Evolutionary conservation across 1,284 basidiomycete genomes (phyloP).

Genomic region (Moesziomyces antarcticus): DNA sequence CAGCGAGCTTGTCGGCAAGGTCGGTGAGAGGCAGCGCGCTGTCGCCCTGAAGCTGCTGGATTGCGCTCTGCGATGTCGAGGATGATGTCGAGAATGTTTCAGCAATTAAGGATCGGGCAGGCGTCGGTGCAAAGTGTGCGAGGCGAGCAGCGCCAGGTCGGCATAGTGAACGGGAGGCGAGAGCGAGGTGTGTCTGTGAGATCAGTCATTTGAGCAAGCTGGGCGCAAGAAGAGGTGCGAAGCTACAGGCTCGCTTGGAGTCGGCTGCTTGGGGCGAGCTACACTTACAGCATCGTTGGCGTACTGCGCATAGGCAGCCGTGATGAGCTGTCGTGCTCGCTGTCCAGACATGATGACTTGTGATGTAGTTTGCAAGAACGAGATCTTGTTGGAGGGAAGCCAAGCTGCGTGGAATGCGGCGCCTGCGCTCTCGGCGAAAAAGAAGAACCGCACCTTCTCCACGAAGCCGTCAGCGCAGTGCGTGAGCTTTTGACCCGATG

Average conservation of each 20-base stretch:
- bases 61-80: constrained; percentile 30
- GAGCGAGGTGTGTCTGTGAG: constrained; percentile 31
- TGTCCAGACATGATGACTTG: constrained; percentile 35
- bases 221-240: constrained; percentile 1
- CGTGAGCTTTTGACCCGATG: neutral
- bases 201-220: constrained; percentile 45
- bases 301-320: constrained; percentile 50
- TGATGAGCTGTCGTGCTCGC: constrained; percentile 48
- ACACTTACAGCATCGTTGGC: constrained; percentile 49
- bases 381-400: neutral
- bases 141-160: constrained; percentile 3
- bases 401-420: neutral
- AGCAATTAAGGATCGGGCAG: neutral
- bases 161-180: constrained; percentile 7
- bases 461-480: neutral
- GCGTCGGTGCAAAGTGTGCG: neutral
- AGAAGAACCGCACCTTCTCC: neutral
- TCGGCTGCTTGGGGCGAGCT: neutral
- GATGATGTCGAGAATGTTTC: neutral
- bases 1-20: constrained; percentile 43
- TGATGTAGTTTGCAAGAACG: neutral
- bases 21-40: constrained; percentile 34
- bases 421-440: neutral
- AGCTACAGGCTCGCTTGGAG: neutral
- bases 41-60: constrained; percentile 48